Percentiles rank a stretch among this genome's conserved stretches.
These are phyloP conservation scores for Fusarium algeriense DNA, from an alignment of 2,329 filamentous ascomycete genomes.

Conservation along the genomic window DNA sequence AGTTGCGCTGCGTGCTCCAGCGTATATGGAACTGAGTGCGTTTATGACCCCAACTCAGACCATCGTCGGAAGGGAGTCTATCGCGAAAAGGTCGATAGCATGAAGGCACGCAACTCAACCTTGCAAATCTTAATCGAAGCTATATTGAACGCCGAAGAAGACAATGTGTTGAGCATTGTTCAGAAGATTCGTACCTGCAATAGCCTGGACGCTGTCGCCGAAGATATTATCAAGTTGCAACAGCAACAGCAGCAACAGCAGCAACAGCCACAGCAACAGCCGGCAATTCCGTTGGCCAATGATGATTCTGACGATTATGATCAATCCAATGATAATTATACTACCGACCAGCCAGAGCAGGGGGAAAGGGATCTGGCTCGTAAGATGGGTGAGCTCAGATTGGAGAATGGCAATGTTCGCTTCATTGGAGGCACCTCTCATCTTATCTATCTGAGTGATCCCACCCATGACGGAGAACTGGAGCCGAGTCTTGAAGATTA, in stretches of 20 bases:
- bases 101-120: constrained; percentile 88
- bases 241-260: constrained; percentile 43
- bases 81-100: constrained; percentile 89
- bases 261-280: constrained; percentile 56
- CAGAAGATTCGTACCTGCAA: constrained; percentile 89
- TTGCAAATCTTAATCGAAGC: constrained; percentile 93
- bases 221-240: constrained; percentile 63
- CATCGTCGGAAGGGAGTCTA: constrained; percentile 97
- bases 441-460: constrained; percentile 80
- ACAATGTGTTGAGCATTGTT: constrained; percentile 86
- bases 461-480: constrained; percentile 53
- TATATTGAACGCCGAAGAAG: constrained; percentile 90
- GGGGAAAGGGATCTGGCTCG: constrained; percentile 86
- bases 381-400: constrained; percentile 90
- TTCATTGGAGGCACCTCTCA: constrained; percentile 97
- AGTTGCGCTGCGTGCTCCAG: constrained; percentile 96
- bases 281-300: constrained; percentile 51
- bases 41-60: constrained; percentile 97
- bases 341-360: constrained; percentile 58
- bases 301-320: constrained; percentile 58
- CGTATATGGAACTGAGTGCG: constrained; percentile 89
- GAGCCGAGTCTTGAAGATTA: constrained; percentile 61
- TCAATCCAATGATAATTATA: constrained; percentile 56
- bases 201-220: constrained; percentile 68
- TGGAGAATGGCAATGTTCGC: constrained; percentile 88